phyloP scores from a whole-genome alignment of 1,284 basidiomycete genomes.

The Fomes fomentarius region DNA sequence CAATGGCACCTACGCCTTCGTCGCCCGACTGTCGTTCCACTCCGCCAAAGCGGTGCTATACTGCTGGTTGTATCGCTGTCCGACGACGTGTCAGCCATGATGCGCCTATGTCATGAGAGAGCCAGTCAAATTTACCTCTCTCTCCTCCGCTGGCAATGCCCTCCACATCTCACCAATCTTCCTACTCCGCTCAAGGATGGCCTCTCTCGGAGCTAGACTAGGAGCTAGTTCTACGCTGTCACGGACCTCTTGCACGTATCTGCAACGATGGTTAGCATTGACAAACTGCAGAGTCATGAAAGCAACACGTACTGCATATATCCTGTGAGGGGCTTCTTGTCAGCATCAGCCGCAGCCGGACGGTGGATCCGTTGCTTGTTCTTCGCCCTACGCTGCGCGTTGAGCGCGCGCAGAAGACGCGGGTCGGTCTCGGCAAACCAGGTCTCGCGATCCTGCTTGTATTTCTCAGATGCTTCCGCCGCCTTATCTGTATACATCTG shows the following conservation, averaged over 20 bases:
- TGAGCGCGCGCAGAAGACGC: slow-evolving; percentile 17
- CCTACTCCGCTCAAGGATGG: background rate
- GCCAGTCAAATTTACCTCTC: background rate
- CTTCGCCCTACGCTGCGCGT: slow-evolving; percentile 11
- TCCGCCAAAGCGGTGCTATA: too few relatives aligned
- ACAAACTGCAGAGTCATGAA: background rate
- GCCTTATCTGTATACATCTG: slow-evolving; percentile 14
- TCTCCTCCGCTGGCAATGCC: background rate
- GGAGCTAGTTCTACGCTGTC: background rate
- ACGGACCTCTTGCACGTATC: background rate
- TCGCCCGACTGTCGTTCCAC: too few relatives aligned
- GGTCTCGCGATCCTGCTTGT: slow-evolving; percentile 13
- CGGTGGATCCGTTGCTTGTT: background rate
- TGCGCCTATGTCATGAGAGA: too few relatives aligned
- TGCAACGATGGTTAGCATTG: background rate
- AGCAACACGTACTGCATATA: background rate
- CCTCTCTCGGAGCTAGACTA: background rate
- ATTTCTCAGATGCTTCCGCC: background rate
- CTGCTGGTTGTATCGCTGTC: too few relatives aligned
- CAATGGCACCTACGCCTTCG: too few relatives aligned
- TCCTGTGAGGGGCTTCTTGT: background rate
- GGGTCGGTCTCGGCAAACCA: slow-evolving; percentile 16
- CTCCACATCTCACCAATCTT: slow-evolving; percentile 1
- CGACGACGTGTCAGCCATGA: too few relatives aligned
- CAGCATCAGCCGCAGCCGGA: background rate